A percentile compares a stretch with the other conserved stretches of the same genome.
Conservation (phyloP, 345 rosid genomes). For the Ceriops tagal region DNA sequence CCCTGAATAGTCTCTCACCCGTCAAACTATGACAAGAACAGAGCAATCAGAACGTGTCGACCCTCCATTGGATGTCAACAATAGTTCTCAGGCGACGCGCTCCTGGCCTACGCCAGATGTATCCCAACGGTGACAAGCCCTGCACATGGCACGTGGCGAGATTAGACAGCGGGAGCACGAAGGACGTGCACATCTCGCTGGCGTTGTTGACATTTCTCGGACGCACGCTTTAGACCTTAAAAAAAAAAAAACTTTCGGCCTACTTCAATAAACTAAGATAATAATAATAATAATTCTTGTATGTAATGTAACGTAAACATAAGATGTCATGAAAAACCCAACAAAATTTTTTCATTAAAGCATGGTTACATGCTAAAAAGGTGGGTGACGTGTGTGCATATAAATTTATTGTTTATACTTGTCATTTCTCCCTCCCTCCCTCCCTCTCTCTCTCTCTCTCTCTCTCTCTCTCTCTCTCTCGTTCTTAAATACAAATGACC, state of each 20-base stretch:
- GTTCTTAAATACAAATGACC: slow-evolving; percentile 17
- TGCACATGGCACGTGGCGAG: slow-evolving; percentile 16
- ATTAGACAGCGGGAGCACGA: slow-evolving; percentile 23
- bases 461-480: not conserved
- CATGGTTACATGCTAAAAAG: no score
- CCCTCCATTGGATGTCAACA: not conserved
- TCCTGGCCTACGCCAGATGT: not conserved
- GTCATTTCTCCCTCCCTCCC: not conserved
- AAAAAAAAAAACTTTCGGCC: not conserved
- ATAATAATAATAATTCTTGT: no score
- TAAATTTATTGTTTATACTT: not conserved
- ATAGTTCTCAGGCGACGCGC: slow-evolving; percentile 14
- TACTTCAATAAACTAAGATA: not conserved
- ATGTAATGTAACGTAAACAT: no score
- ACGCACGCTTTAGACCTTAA: slow-evolving; percentile 16
- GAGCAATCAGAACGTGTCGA: slow-evolving; percentile 1
- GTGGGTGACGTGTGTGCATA: no score
- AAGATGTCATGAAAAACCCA: no score
- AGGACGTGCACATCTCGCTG: not conserved
- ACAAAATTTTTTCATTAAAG: no score
- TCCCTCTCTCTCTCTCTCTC: not conserved
- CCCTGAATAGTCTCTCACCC: not conserved
- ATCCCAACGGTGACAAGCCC: slow-evolving; percentile 19
- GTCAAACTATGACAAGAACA: not conserved
- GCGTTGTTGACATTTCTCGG: slow-evolving; percentile 19